These are phyloP conservation scores for Mycena belliarum DNA, from an alignment of 768 basidiomycete species.

Conservation along the genomic window DNA sequence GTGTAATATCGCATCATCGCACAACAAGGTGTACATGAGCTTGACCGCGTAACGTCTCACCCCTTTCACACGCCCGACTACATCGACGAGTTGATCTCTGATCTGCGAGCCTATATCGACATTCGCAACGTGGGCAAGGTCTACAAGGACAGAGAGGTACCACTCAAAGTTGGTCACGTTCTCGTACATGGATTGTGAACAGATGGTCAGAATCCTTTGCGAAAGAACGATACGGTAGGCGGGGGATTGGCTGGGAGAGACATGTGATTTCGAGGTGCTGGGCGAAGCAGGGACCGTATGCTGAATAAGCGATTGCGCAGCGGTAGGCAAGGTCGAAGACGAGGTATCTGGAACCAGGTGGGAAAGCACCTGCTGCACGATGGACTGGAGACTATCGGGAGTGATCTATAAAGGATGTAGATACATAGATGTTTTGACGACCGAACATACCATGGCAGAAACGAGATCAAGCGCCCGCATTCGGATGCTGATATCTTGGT, in stretches of 20 bases:
- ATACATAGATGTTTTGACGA: neutral
- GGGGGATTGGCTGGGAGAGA: constrained; percentile 67
- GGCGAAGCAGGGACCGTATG: constrained; percentile 37
- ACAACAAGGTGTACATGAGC: constrained; percentile 78
- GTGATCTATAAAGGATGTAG: constrained; percentile 62
- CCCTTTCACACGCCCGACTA: constrained; percentile 78
- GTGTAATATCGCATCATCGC: constrained; percentile 72
- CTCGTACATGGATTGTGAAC: constrained; percentile 80
- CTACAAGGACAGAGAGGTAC: constrained; percentile 94
- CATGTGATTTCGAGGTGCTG: constrained; percentile 32
- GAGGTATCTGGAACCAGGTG: constrained; percentile 73
- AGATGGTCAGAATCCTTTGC: constrained; percentile 82
- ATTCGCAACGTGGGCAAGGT: constrained; percentile 84
- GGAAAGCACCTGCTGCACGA: constrained; percentile 86
- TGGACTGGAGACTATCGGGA: constrained; percentile 79
- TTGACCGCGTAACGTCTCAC: constrained; percentile 79
- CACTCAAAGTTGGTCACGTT: constrained; percentile 94
- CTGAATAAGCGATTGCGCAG: constrained; percentile 58
- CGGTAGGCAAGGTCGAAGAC: constrained; percentile 52
- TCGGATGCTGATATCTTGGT: constrained; percentile 93
- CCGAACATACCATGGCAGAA: constrained; percentile 76
- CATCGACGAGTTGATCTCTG: constrained; percentile 82
- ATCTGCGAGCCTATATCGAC: constrained; percentile 79
- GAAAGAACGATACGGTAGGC: constrained; percentile 86
- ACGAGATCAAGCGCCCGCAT: constrained; percentile 95